Percentiles rank a stretch among this genome's conserved stretches.
These are phyloP conservation scores for Dissophora globulifera DNA, from an alignment of 192 early-diverging fungal species.

Conservation along the genomic window DNA sequence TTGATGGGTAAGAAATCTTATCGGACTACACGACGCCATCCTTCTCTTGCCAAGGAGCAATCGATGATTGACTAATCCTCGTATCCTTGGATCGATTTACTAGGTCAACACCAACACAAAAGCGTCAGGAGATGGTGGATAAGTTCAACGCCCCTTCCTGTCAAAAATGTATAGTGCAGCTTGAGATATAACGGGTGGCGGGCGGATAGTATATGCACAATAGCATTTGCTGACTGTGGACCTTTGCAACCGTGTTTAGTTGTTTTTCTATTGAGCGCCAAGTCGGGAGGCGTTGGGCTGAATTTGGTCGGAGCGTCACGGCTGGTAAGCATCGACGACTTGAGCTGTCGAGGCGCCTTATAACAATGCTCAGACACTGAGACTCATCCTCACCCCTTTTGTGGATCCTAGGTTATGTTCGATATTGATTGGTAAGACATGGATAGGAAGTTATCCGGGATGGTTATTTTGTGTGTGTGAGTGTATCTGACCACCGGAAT, in stretches of 20 bases:
- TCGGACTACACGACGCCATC: too few species aligned
- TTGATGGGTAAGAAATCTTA: slow-evolving; percentile 73
- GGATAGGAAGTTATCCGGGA: too few species aligned
- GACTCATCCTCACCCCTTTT: too few species aligned
- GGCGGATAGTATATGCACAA: too few species aligned
- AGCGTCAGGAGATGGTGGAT: slow-evolving; percentile 55
- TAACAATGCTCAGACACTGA: too few species aligned
- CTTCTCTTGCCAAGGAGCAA: too few species aligned
- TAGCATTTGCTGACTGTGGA: too few species aligned
- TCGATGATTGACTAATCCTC: too few species aligned
- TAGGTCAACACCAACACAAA: slow-evolving; percentile 33
- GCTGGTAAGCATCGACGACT: slow-evolving; percentile 44
- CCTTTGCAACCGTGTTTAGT: slow-evolving; percentile 26
- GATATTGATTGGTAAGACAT: slow-evolving; percentile 70
- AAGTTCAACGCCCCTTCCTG: slow-evolving; percentile 60
- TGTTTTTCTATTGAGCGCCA: slow-evolving; percentile 63
- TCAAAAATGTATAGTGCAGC: slow-evolving; percentile 49
- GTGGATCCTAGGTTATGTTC: slow-evolving; percentile 51
- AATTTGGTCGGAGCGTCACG: slow-evolving; percentile 69
- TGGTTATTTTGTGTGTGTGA: too few species aligned
- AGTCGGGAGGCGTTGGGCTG: slow-evolving; percentile 70
- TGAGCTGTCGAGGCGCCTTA: neutral
- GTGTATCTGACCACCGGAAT: too few species aligned
- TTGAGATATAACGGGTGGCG: too few species aligned
- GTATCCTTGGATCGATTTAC: too few species aligned